These are phyloP conservation scores for Colletotrichum lupini DNA, from an alignment of 2,329 filamentous ascomycete species.

Conservation along the genomic window DNA sequence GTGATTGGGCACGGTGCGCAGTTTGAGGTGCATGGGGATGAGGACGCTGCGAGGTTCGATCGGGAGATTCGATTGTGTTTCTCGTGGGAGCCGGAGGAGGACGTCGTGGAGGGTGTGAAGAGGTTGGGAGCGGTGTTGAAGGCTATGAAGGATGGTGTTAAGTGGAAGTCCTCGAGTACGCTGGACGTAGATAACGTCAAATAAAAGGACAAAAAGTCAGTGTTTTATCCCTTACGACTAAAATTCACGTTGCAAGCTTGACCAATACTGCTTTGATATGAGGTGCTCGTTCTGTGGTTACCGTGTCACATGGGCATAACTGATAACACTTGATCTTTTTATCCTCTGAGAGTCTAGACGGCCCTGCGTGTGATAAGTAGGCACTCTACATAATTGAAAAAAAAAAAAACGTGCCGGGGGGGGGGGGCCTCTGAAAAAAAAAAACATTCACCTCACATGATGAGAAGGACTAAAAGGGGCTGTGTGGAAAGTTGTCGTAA, in stretches of 20 bases:
- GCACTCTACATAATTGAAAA: too few species aligned
- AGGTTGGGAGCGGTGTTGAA: conserved; percentile 65
- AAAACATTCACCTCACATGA: too few species aligned
- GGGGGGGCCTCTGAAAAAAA: too few species aligned
- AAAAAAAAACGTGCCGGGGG: too few species aligned
- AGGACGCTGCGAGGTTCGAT: conserved; percentile 64
- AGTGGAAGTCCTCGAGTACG: conserved; percentile 29
- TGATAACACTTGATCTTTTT: too few species aligned
- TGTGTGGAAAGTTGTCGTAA: too few species aligned
- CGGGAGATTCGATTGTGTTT: conserved; percentile 75
- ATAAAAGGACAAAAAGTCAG: background rate
- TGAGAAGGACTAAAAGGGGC: too few species aligned
- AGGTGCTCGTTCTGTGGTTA: too few species aligned
- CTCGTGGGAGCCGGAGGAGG: conserved; percentile 75
- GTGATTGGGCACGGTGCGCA: conserved; percentile 75
- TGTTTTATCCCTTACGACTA: background rate
- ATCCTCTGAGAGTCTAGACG: too few species aligned
- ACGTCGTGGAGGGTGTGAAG: conserved; percentile 74
- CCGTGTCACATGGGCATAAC: too few species aligned
- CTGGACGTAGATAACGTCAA: conserved; percentile 32
- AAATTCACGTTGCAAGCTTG: background rate
- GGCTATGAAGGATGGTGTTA: conserved; percentile 44
- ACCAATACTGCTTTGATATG: background rate
- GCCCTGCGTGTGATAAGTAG: too few species aligned
- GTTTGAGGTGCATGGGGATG: conserved; percentile 74